Percentiles rank a stretch among this genome's conserved stretches.
phyloP scores from a whole-genome alignment of 2,329 filamentous ascomycete genomes.

The Fusarium sp. region DNA sequence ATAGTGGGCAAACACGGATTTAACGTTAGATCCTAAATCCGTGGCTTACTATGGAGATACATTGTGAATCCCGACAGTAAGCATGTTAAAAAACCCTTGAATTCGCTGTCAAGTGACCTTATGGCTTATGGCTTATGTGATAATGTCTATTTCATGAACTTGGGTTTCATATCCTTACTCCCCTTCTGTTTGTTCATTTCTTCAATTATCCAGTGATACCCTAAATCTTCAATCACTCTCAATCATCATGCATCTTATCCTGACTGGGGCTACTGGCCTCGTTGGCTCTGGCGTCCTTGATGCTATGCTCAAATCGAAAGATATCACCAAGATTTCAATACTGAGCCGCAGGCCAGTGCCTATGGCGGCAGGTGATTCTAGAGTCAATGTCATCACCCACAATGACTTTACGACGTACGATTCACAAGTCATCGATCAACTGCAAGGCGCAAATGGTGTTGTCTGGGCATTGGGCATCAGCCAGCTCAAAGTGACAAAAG shows the following conservation, averaged over 20 bases:
- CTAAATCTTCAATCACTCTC: too few relatives aligned
- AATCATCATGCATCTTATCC: slow-evolving; percentile 37
- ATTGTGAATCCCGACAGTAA: background rate
- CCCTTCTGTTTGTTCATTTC: too few relatives aligned
- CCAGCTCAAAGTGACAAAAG: slow-evolving; percentile 33
- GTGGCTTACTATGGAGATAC: slow-evolving; percentile 10
- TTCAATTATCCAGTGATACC: background rate
- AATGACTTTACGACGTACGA: slow-evolving; percentile 24
- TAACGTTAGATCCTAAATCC: slow-evolving; percentile 18
- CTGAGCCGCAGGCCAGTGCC: slow-evolving; percentile 33
- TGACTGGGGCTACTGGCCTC: slow-evolving; percentile 48
- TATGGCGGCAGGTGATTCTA: slow-evolving; percentile 22
- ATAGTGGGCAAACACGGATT: background rate
- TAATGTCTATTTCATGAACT: background rate
- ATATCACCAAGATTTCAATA: slow-evolving; percentile 37
- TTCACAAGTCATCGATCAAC: slow-evolving; percentile 16
- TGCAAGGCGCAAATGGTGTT: slow-evolving; percentile 30
- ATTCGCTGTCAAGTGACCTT: background rate
- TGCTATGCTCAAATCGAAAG: slow-evolving; percentile 37
- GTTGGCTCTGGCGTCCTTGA: slow-evolving; percentile 35
- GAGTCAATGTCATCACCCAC: slow-evolving; percentile 36
- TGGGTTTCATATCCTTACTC: background rate
- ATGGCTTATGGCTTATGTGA: background rate
- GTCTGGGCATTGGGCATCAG: slow-evolving; percentile 40
- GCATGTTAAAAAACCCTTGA: background rate